A percentile compares a stretch with the other conserved stretches of the same genome.
phyloP scores from a whole-genome alignment of 1,284 basidiomycete genomes.

The Chalciporus sp. region DNA sequence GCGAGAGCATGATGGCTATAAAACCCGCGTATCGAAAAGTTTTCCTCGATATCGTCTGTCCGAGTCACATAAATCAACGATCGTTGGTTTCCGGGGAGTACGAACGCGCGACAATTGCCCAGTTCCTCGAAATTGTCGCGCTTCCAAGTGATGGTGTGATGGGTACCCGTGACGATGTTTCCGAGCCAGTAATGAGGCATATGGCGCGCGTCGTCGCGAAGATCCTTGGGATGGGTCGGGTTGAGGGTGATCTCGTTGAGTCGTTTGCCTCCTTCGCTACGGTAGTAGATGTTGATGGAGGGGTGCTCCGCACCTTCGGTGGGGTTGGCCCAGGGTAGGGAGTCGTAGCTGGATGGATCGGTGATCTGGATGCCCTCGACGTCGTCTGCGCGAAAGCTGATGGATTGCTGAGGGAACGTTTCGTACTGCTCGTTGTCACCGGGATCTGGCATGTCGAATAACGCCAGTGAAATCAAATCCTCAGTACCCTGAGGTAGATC shows the following conservation, averaged over 20 bases:
- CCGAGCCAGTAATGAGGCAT: conserved; percentile 33
- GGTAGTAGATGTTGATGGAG: conserved; percentile 53
- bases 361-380: conserved; percentile 52
- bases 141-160: conserved; percentile 36
- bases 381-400: conserved; percentile 30
- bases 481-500: conserved; percentile 28
- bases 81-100: conserved; percentile 51
- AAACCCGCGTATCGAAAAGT: conserved; percentile 38
- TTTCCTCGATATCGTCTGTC: conserved; percentile 36
- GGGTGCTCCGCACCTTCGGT: conserved; percentile 40
- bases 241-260: conserved; percentile 44
- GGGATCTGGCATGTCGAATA: conserved; percentile 35
- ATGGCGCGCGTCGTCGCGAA: conserved; percentile 28
- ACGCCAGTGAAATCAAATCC: conserved; percentile 30
- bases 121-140: conserved; percentile 24
- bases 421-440: conserved; percentile 27
- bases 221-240: conserved; percentile 26
- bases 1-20: conserved; percentile 31
- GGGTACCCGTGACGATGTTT: conserved; percentile 27
- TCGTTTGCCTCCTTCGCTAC: conserved; percentile 33
- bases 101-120: conserved; percentile 33
- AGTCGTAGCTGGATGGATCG: conserved; percentile 46
- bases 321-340: conserved; percentile 34
- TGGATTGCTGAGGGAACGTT: conserved; percentile 20
- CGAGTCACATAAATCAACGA: conserved; percentile 50